phyloP scores from a whole-genome alignment of 495 filamentous ascomycete species.

The Penicillium antarcticum region DNA sequence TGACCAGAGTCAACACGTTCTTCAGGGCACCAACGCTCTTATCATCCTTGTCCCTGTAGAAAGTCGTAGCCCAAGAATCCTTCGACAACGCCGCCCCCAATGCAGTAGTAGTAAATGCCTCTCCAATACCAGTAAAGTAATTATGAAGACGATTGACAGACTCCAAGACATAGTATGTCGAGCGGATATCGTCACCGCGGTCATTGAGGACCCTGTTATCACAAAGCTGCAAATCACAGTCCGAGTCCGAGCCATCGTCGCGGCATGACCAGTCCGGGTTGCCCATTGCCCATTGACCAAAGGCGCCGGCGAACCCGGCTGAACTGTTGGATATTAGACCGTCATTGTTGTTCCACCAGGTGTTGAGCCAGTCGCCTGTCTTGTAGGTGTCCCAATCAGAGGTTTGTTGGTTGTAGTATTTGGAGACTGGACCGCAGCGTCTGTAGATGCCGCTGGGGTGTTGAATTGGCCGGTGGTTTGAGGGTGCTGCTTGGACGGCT shows the following conservation, averaged over 20 bases:
- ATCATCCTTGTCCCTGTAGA: conserved; percentile 25
- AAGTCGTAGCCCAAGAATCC: conserved; percentile 21
- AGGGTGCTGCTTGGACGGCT: conserved; percentile 5
- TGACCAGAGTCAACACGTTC: conserved; percentile 11
- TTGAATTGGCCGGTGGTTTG: neutral
- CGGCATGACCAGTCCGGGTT: conserved; percentile 25
- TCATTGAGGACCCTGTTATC: conserved; percentile 19
- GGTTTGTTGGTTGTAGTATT: conserved; percentile 18
- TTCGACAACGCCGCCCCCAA: conserved; percentile 23
- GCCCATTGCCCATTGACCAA: conserved; percentile 24
- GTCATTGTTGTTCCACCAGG: conserved; percentile 17
- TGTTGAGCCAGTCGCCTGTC: conserved; percentile 21
- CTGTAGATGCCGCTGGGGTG: conserved; percentile 3
- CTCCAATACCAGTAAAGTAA: conserved; percentile 19
- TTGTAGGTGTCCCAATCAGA: conserved; percentile 18
- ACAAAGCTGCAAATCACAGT: conserved; percentile 22
- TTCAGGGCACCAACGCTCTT: conserved; percentile 13
- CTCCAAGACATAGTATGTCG: conserved; percentile 24
- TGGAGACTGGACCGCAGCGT: conserved; percentile 19
- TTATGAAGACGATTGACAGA: conserved; percentile 19
- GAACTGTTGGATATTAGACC: conserved; percentile 8
- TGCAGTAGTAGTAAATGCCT: conserved; percentile 20
- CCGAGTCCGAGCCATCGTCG: conserved; percentile 19
- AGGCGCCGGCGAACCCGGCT: conserved; percentile 20
- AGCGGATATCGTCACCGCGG: conserved; percentile 12